Evolutionary conservation across 2,329 filamentous ascomycete genomes (phyloP).

Genomic region (Dothistroma septosporum): DNA sequence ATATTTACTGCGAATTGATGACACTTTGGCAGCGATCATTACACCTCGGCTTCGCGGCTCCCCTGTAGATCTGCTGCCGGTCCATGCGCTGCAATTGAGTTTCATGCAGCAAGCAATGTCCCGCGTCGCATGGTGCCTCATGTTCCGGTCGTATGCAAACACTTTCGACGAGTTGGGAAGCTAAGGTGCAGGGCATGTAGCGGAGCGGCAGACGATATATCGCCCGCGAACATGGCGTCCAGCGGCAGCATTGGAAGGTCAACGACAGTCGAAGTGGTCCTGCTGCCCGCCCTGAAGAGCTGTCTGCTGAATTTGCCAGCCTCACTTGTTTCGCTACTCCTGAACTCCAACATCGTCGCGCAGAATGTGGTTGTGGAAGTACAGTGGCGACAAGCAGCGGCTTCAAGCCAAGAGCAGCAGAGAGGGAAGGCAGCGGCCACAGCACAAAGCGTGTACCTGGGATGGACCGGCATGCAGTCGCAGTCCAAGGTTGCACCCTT

Average conservation of each 20-base stretch:
- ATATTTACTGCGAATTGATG: not conserved
- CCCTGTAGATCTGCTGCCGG: not conserved
- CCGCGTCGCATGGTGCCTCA: not conserved
- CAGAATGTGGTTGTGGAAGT: constrained; percentile 97
- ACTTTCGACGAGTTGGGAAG: not conserved
- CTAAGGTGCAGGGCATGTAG: constrained; percentile 1
- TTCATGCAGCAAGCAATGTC: not conserved
- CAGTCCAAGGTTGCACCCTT: constrained; percentile 73
- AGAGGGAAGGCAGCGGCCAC: constrained; percentile 23
- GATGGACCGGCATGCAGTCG: constrained; percentile 98
- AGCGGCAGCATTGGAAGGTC: not conserved
- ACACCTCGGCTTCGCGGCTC: not conserved
- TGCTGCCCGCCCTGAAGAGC: constrained; percentile 78
- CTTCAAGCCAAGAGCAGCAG: constrained; percentile 38
- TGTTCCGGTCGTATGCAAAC: not conserved
- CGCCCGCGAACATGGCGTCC: not conserved
- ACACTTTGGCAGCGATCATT: not conserved
- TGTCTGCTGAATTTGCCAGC: constrained; percentile 91
- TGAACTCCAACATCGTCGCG: constrained; percentile 85
- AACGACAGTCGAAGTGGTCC: constrained; percentile 61
- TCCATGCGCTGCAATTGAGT: not conserved
- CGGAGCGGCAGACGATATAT: not conserved
- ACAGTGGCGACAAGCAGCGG: constrained; percentile 61
- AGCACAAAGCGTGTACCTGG: constrained; percentile 74
- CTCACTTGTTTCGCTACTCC: constrained; percentile 75